A percentile compares a stretch with the other conserved stretches of the same genome.
Evolutionary conservation across 805 yeast genomes (phyloP).

Genomic region (Saccharomycopsis oosterbeekiorum): DNA sequence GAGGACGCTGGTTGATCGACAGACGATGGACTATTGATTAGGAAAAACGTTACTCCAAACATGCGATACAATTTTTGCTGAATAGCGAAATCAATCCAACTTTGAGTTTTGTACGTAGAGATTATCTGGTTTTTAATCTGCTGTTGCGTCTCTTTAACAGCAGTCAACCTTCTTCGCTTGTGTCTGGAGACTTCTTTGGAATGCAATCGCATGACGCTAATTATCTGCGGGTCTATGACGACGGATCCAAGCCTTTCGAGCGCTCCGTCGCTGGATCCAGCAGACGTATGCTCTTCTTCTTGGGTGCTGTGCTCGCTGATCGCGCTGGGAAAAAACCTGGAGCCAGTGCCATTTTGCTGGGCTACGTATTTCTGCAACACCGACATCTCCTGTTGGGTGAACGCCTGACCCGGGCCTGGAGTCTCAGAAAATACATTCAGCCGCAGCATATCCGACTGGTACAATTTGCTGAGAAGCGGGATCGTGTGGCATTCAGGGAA

Average conservation of each 20-base stretch:
- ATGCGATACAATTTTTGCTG: constrained; percentile 8
- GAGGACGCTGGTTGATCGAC: background rate
- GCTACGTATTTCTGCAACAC: too few species aligned
- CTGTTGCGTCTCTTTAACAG: background rate
- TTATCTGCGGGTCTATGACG: background rate
- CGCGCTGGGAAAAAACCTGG: too few species aligned
- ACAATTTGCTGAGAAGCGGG: too few species aligned
- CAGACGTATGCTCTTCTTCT: too few species aligned
- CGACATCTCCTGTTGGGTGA: too few species aligned
- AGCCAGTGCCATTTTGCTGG: too few species aligned
- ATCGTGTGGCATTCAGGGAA: too few species aligned
- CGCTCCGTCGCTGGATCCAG: too few species aligned
- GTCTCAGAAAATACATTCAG: too few species aligned
- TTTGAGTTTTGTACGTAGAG: background rate
- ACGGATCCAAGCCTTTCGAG: background rate
- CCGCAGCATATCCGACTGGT: too few species aligned
- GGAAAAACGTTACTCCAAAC: constrained; percentile 13
- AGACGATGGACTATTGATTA: constrained; percentile 1
- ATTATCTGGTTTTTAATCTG: background rate
- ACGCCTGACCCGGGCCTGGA: too few species aligned
- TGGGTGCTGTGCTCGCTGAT: too few species aligned
- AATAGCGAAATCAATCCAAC: background rate
- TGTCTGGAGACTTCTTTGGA: background rate
- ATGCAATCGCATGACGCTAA: background rate
- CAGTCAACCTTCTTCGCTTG: background rate